Evolutionary conservation across 2,329 filamentous ascomycete species (phyloP), one percentile per base, ranked within the genome.

Genomic region (Emmonsiellopsis sp.): DNA sequence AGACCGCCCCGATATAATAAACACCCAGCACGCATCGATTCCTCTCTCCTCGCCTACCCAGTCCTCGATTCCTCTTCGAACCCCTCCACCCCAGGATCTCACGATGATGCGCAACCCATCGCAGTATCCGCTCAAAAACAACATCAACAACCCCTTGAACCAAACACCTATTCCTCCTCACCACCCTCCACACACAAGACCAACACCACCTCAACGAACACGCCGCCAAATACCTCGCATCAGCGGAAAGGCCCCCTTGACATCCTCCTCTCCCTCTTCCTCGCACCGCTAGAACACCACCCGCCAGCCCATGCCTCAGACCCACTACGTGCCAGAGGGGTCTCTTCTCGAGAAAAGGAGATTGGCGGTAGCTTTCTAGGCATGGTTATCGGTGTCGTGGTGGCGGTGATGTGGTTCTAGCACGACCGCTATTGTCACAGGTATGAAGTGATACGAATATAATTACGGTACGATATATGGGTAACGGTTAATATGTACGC

Each of bases 331-430:
- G 13, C 31, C n/a, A 11, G 10, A 11, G 13, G 35, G 40, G 31
- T 40, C 20, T 15, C 42, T 16, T 52, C 41, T 3, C 16, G 42
- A 1, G 43, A 45, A 15, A 54, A 44, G 3, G 52, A 54, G n/a
- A 41, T 54, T 26, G 35, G 46, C 10, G 52, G 52, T 8, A 54
- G 52, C 37, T 50, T 47, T 37, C 32, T 54, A 20, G 52, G 45
- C 9, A 41, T 54, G 40, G 46, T 50, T 31, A 42, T 50, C 15
- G 47, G 45, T 10, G 16, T 54, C 5, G 40, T 54, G 5, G 41
- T 50, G 37, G 38, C 45, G 2, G 42, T 54, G 26, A 35, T 54
- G 31, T 54, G 46, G 45, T 38, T 54, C 38, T 53, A 30, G 38
- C 8, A 7, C 7, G 30, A 26, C 6, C 7, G 11, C 10, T n/a